These are phyloP conservation scores for Russula vinacea DNA, from an alignment of 768 basidiomycete genomes.

Conservation along the genomic window DNA sequence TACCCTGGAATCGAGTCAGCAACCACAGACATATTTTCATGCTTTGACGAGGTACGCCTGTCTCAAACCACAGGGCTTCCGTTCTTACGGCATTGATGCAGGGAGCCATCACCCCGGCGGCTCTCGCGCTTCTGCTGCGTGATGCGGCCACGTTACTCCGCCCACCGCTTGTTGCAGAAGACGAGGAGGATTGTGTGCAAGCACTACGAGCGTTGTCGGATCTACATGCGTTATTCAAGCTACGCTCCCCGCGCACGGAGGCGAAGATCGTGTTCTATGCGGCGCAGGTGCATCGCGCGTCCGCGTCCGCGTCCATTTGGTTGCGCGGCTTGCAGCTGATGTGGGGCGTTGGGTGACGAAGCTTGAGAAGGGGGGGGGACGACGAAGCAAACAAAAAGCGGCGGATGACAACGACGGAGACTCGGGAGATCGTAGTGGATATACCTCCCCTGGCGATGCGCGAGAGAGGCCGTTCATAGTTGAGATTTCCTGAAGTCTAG, in stretches of 20 bases:
- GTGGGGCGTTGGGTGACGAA: conserved; percentile 19
- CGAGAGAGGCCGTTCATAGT: not conserved
- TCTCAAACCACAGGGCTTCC: not conserved
- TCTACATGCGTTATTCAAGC: conserved; percentile 44
- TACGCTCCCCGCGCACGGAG: conserved; percentile 38
- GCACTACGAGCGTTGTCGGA: conserved; percentile 56
- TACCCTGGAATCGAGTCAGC: conserved; percentile 50
- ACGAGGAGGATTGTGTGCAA: conserved; percentile 45
- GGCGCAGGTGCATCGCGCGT: conserved; percentile 44
- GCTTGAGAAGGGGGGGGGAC: conserved; percentile 6
- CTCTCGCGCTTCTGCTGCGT: conserved; percentile 52
- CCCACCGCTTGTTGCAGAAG: conserved; percentile 38
- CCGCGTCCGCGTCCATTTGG: not conserved
- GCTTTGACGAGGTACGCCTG: conserved; percentile 51
- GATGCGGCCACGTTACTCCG: conserved; percentile 56
- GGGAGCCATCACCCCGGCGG: conserved; percentile 40
- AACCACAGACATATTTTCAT: conserved; percentile 65
- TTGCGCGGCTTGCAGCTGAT: conserved; percentile 13
- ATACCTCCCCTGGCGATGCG: too few species aligned
- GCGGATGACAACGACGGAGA: not conserved
- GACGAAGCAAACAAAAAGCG: not conserved
- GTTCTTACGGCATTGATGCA: not conserved
- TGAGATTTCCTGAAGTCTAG: conserved; percentile 5
- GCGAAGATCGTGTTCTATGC: conserved; percentile 72
- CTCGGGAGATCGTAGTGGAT: not conserved